phyloP scores from a whole-genome alignment of 2,329 filamentous ascomycete species.

The Shiraia sp. region DNA sequence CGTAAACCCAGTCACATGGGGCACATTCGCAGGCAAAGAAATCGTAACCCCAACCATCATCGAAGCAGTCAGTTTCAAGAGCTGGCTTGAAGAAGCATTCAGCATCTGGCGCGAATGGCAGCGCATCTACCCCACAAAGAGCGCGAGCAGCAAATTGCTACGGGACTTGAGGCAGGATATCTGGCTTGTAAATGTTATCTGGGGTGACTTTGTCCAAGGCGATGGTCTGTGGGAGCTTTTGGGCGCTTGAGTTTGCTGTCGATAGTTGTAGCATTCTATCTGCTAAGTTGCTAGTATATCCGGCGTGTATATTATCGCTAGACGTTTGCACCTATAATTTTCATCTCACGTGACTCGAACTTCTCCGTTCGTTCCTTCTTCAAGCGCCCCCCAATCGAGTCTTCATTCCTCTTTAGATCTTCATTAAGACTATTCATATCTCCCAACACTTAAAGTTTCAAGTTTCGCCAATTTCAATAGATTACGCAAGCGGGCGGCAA shows the following conservation, averaged over 20 bases:
- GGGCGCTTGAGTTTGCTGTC: conserved; percentile 6
- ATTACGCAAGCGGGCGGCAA: too few species aligned
- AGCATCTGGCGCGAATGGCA: conserved; percentile 95
- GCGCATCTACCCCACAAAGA: conserved; percentile 77
- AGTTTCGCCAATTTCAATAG: too few species aligned
- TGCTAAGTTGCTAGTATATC: too few species aligned
- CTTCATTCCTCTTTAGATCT: too few species aligned
- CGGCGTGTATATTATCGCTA: too few species aligned
- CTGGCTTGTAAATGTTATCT: conserved; percentile 91
- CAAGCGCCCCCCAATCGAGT: too few species aligned
- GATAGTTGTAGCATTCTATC: too few species aligned
- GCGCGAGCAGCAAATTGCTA: conserved; percentile 72
- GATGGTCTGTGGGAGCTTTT: conserved; percentile 75
- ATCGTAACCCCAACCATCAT: conserved; percentile 97
- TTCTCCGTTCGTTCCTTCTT: too few species aligned
- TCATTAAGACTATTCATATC: too few species aligned
- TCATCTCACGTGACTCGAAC: too few species aligned
- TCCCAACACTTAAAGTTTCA: too few species aligned
- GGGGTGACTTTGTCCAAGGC: conserved; percentile 74
- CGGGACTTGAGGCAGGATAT: conserved; percentile 68
- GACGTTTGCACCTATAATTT: too few species aligned
- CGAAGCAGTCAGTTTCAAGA: conserved; percentile 89
- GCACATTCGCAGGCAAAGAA: conserved; percentile 91
- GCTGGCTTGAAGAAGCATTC: conserved; percentile 95
- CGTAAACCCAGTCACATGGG: conserved; percentile 97